Evolutionary conservation across 768 basidiomycete genomes (phyloP).

Genomic region (Hydnum rufescens): DNA sequence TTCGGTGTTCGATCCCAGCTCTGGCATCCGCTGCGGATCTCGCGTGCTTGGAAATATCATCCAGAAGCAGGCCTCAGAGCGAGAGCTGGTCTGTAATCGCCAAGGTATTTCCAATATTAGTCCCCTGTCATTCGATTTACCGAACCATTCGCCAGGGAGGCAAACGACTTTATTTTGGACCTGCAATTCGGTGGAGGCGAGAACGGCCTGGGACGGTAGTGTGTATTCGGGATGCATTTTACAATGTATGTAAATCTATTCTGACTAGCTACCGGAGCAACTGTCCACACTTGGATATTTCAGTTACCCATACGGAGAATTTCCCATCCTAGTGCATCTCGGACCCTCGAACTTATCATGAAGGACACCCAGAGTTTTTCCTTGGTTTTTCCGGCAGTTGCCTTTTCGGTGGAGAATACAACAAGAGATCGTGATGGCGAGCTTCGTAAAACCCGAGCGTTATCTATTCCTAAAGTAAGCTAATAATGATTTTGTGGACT

Average conservation of each 20-base stretch:
- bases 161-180: conserved; percentile 45
- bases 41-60: conserved; percentile 62
- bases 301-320: conserved; percentile 67
- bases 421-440: conserved; percentile 21
- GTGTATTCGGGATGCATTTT: conserved; percentile 74
- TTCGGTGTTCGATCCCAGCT: conserved; percentile 27
- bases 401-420: conserved; percentile 40
- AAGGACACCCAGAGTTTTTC: conserved; percentile 55
- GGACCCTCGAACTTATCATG: conserved; percentile 46
- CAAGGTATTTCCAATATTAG: conserved; percentile 30
- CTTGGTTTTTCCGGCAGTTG: conserved; percentile 47
- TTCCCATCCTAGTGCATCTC: conserved; percentile 39
- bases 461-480: conserved; percentile 49
- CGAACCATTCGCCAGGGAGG: conserved; percentile 29
- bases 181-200: conserved; percentile 54
- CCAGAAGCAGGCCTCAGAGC: conserved; percentile 40
- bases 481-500: no score
- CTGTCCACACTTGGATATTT: not conserved
- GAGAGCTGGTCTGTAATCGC: conserved; percentile 60
- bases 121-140: not conserved
- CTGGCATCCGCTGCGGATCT: conserved; percentile 68
- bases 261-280: not conserved
- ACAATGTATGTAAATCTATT: conserved; percentile 36
- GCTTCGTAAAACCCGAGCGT: conserved; percentile 25
- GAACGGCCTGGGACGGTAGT: conserved; percentile 63